A percentile compares a stretch with the other conserved stretches of the same genome.
Conservation (phyloP, 768 basidiomycete genomes). For the Austroboletus eburneus region DNA sequence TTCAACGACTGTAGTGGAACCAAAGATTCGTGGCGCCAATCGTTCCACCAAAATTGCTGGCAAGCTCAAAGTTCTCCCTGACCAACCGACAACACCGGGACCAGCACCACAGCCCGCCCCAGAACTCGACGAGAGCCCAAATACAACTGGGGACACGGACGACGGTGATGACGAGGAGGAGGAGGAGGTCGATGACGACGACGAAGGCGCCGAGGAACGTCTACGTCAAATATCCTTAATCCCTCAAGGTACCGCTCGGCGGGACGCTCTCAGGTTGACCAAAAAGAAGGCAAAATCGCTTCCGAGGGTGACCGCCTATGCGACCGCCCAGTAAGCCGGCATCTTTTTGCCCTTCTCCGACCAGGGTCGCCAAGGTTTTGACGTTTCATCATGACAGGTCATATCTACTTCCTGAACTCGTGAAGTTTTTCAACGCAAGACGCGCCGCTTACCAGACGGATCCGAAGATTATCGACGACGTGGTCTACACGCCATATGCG, state of each 20-base stretch:
- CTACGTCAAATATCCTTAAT: constrained; percentile 79
- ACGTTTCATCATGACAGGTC: constrained; percentile 47
- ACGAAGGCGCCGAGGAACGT: constrained; percentile 56
- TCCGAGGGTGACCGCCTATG: constrained; percentile 94
- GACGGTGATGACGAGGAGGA: constrained; percentile 66
- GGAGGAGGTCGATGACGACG: constrained; percentile 48
- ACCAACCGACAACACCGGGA: constrained; percentile 59
- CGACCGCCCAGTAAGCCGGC: constrained; percentile 72
- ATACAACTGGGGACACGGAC: constrained; percentile 59
- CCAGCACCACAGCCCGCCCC: constrained; percentile 27
- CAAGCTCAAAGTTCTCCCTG: constrained; percentile 85
- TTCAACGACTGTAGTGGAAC: constrained; percentile 30
- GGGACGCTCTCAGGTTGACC: constrained; percentile 85
- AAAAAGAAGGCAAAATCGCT: constrained; percentile 93
- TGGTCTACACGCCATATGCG: constrained; percentile 88
- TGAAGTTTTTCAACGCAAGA: constrained; percentile 87
- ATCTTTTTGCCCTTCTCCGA: too few relatives aligned
- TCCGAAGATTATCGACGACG: constrained; percentile 87
- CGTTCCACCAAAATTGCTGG: constrained; percentile 78
- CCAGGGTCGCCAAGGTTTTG: neutral
- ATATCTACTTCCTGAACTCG: constrained; percentile 81
- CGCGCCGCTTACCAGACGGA: constrained; percentile 80
- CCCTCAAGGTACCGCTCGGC: constrained; percentile 88
- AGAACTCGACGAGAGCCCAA: constrained; percentile 41
- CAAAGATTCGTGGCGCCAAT: constrained; percentile 67